Conservation (phyloP, 2,329 filamentous ascomycete species). For the Cytospora mali region DNA sequence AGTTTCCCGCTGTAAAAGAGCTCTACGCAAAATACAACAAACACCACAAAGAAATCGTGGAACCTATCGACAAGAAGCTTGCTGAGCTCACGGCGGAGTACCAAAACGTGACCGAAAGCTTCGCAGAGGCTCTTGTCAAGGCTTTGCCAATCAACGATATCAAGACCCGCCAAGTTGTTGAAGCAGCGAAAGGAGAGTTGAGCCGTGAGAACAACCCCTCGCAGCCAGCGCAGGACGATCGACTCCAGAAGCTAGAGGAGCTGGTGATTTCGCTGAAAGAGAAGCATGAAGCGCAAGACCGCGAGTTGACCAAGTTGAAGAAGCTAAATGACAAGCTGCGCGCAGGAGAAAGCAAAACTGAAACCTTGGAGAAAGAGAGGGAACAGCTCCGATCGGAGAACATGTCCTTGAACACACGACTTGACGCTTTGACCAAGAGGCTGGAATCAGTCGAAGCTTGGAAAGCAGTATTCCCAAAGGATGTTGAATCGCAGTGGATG, state of each 20-base stretch:
- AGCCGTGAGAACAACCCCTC: background rate
- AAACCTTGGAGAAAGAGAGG: conserved; percentile 9
- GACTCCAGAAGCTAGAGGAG: conserved; percentile 13
- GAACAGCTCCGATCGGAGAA: conserved; percentile 12
- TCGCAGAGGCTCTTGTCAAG: conserved; percentile 5
- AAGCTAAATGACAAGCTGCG: conserved; percentile 10
- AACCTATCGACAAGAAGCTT: conserved; percentile 17
- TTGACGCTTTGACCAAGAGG: background rate
- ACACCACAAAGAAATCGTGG: conserved; percentile 8
- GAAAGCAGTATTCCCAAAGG: background rate
- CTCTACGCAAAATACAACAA: conserved; percentile 1
- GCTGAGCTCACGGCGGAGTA: background rate
- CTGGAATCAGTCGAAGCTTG: background rate
- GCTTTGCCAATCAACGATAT: conserved; percentile 17
- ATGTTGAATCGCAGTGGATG: background rate
- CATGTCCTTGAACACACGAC: conserved; percentile 2
- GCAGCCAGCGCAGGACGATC: conserved; percentile 3
- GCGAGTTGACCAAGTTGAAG: background rate
- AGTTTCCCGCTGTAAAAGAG: conserved; percentile 20
- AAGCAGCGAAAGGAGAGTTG: conserved; percentile 11
- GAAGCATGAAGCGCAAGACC: conserved; percentile 4
- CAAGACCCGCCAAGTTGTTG: conserved; percentile 22
- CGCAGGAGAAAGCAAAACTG: background rate
- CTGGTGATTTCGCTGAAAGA: conserved; percentile 7
- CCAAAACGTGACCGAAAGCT: background rate